These are phyloP conservation scores for Paramecium primaurelia DNA, from an alignment of 73 alveolate species.

Conservation along the genomic window DNA sequence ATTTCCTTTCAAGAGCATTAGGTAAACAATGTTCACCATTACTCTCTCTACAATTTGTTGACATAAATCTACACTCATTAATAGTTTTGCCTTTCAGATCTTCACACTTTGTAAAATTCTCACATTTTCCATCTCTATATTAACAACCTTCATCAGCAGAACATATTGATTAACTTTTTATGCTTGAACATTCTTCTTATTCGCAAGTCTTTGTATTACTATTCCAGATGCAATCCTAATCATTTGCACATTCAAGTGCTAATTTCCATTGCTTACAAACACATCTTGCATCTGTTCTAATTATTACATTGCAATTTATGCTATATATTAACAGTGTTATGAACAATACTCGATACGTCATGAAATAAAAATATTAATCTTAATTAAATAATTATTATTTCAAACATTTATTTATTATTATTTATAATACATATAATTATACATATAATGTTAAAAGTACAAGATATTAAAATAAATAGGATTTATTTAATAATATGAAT, in stretches of 20 bases:
- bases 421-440: background rate
- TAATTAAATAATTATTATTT: background rate
- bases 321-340: background rate
- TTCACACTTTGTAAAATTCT: slow-evolving; percentile 6
- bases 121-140: background rate
- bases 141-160: background rate
- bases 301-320: background rate
- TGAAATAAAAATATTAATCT: background rate
- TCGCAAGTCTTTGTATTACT: background rate
- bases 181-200: background rate
- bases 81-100: background rate
- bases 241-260: background rate
- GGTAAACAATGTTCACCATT: background rate
- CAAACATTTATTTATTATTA: slow-evolving; percentile 64
- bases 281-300: slow-evolving; percentile 2
- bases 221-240: background rate
- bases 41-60: background rate
- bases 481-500: too few relatives aligned
- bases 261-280: slow-evolving; percentile 14
- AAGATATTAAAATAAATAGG: too few relatives aligned
- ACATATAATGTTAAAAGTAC: too few relatives aligned
- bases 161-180: background rate
- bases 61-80: background rate
- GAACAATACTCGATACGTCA: background rate
- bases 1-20: background rate